phyloP scores from a whole-genome alignment of 2,329 filamentous ascomycete genomes.

The Fusarium tjaetaba region DNA sequence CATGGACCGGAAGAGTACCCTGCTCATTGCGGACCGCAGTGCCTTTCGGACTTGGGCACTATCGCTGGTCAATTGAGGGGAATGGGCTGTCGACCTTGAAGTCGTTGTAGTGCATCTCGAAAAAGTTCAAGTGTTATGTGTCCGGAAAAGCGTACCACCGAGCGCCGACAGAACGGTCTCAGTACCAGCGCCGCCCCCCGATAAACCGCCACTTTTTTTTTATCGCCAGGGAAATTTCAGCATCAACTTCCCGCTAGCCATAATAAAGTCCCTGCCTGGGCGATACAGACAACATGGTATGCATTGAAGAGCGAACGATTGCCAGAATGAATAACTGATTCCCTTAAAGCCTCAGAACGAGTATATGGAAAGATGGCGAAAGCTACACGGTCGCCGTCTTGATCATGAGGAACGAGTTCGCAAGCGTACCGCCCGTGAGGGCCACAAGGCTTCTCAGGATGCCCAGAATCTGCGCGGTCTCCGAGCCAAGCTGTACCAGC shows the following conservation, averaged over 20 bases:
- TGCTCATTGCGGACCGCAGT: slow-evolving; percentile 59
- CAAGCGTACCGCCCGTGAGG: slow-evolving; percentile 88
- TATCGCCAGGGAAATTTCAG: slow-evolving; percentile 43
- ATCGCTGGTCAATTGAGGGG: slow-evolving; percentile 38
- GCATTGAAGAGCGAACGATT: background rate
- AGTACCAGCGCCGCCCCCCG: slow-evolving; percentile 25
- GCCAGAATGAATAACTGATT: slow-evolving; percentile 25
- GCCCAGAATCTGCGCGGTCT: slow-evolving; percentile 94
- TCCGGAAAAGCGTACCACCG: slow-evolving; percentile 50
- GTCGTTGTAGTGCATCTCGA: slow-evolving; percentile 30
- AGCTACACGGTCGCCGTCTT: slow-evolving; percentile 62
- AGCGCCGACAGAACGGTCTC: slow-evolving; percentile 34
- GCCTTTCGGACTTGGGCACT: slow-evolving; percentile 38
- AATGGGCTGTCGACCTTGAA: slow-evolving; percentile 27
- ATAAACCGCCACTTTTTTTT: slow-evolving; percentile 47
- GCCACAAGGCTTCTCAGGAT: slow-evolving; percentile 86
- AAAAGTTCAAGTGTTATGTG: slow-evolving; percentile 41
- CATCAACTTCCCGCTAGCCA: slow-evolving; percentile 32
- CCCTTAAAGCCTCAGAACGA: slow-evolving; percentile 77
- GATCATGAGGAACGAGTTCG: slow-evolving; percentile 90
- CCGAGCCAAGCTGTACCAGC: slow-evolving; percentile 90
- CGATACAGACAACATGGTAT: slow-evolving; percentile 49
- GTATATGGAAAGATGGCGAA: slow-evolving; percentile 79
- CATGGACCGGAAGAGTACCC: slow-evolving; percentile 70
- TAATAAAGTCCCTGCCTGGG: slow-evolving; percentile 36